Conservation (phyloP, 2,329 filamentous ascomycete genomes). For the Rutstroemia sydowiana region DNA sequence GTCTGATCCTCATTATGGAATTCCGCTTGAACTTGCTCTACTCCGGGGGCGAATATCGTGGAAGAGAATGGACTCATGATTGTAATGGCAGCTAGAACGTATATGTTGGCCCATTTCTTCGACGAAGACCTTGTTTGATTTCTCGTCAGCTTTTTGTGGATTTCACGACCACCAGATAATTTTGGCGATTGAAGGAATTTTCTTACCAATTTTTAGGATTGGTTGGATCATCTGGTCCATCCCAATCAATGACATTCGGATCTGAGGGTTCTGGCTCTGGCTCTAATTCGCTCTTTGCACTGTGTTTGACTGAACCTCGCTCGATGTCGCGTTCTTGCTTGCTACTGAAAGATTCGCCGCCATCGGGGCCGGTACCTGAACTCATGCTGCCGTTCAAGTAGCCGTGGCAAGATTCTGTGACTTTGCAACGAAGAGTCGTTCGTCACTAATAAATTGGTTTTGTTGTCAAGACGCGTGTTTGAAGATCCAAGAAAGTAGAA, state of each 20-base stretch:
- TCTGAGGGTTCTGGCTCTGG: constrained; percentile 6
- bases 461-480: no score
- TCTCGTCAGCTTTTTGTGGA: neutral
- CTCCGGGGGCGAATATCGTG: constrained; percentile 42
- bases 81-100: constrained; percentile 15
- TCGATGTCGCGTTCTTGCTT: neutral
- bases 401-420: neutral
- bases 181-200: neutral
- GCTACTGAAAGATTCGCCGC: constrained; percentile 32
- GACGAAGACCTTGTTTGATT: constrained; percentile 1
- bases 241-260: constrained; percentile 7
- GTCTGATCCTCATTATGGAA: constrained; percentile 35
- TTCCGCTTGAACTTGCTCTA: constrained; percentile 38
- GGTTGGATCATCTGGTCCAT: constrained; percentile 10
- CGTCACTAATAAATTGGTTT: no score
- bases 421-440: neutral
- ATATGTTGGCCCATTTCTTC: constrained; percentile 16
- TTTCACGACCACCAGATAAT: no score
- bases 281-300: constrained; percentile 39
- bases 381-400: neutral
- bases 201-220: constrained; percentile 16
- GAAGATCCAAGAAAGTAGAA: no score
- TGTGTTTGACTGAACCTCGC: constrained; percentile 34
- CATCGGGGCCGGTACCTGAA: neutral
- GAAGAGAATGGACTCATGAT: constrained; percentile 36